phyloP scores from a whole-genome alignment of 2,329 filamentous ascomycete genomes.

The Talaromyces funiculosus region DNA sequence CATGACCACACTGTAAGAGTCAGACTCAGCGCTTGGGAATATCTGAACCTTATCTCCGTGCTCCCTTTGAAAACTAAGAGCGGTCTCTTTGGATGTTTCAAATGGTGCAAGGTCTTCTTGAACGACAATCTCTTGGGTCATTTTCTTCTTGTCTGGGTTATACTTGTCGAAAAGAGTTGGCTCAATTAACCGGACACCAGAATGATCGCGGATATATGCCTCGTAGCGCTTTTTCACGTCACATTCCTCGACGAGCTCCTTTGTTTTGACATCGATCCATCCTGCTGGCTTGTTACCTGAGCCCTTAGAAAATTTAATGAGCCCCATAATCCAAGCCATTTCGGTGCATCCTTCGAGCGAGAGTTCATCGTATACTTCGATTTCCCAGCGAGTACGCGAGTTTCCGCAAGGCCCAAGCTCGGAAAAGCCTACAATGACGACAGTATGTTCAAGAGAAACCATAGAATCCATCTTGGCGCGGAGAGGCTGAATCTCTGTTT shows the following conservation, averaged over 20 bases:
- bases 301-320: slow-evolving; percentile 95
- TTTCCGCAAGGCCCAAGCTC: slow-evolving; percentile 97
- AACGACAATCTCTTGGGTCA: slow-evolving; percentile 95
- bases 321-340: slow-evolving; percentile 99
- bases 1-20: slow-evolving; percentile 88
- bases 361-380: slow-evolving; percentile 95
- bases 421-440: slow-evolving; percentile 93
- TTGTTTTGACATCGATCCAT: slow-evolving; percentile 89
- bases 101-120: slow-evolving; percentile 96
- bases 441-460: slow-evolving; percentile 96
- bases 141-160: slow-evolving; percentile 93
- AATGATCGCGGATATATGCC: slow-evolving; percentile 91
- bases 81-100: slow-evolving; percentile 93
- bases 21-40: slow-evolving; percentile 87
- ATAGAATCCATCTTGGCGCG: slow-evolving; percentile 91
- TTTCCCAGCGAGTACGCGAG: slow-evolving; percentile 96
- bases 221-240: slow-evolving; percentile 97
- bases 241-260: slow-evolving; percentile 94
- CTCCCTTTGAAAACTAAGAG: slow-evolving; percentile 91
- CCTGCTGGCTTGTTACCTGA: slow-evolving; percentile 63
- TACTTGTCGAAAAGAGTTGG: slow-evolving; percentile 95
- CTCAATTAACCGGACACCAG: slow-evolving; percentile 94
- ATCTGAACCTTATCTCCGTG: slow-evolving; percentile 97
- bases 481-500: slow-evolving; percentile 79
- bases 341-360: slow-evolving; percentile 96